Evolutionary conservation across 108 stramenopile species (phyloP), one percentile per base, ranked within the genome.

Genomic region (Nitzschia sp.): DNA sequence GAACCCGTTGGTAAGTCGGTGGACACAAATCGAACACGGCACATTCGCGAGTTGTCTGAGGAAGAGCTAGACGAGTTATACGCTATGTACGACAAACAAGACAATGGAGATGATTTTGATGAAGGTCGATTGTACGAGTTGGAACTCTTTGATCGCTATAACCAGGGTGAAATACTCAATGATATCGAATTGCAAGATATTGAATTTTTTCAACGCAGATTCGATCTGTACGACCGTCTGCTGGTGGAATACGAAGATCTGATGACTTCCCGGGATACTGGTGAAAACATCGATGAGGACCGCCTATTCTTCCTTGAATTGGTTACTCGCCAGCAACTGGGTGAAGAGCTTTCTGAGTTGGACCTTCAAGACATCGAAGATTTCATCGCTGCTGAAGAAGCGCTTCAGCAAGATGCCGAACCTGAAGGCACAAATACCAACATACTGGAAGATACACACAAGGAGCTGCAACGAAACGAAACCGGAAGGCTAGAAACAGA

Each of bases 221-320:
- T 48, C n/a, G 46, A 48, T 48, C 6, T 48, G 21, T 67, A 67
- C 40, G 38, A 54, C 10, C 29, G 29, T 34, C 29, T 34, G 29
- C 29, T 65, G 64, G 20, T 21, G 42, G 72, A 73, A 15, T 65
- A 58, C 43, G 20, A n/a, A 7, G 64, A 73, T 9, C 25, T 73
- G 17, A 41, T 58, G 40, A n/a, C 12, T 10, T 11, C 34, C 24
- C 21, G 57, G 51, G 64, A 57, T 22, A 20, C 22, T 21, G 72
- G 72, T 3, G 55, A 65, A 51, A n/a, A 26, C 15, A 22, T 73
- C 10, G 72, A 73, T 41, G 56, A 63, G 46, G 72, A 57, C 54
- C 72, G 72, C 1, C 25, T 70, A 17, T 70, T 60, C 17, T 38
- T 60, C 37, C 59, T 70, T 3, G 59, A 70, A 15, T 53, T 70